Percentiles rank a stretch among this genome's conserved stretches.
phyloP scores from a whole-genome alignment of 2,329 filamentous ascomycete species.

The Hypoxylon sp. region DNA sequence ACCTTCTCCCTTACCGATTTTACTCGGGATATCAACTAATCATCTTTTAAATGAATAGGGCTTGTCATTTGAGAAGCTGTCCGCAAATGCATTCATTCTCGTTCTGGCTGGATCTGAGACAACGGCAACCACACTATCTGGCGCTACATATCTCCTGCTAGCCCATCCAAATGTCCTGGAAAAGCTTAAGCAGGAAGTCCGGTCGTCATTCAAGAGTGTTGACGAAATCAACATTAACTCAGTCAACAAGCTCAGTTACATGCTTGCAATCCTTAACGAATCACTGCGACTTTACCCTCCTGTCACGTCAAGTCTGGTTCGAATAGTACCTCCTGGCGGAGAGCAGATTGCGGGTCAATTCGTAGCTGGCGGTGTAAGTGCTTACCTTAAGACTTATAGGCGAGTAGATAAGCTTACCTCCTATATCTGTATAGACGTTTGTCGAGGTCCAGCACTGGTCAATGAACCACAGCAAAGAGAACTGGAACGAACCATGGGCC shows the following conservation, averaged over 20 bases:
- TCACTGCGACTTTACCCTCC: constrained; percentile 60
- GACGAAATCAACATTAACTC: constrained; percentile 58
- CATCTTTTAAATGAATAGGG: constrained; percentile 38
- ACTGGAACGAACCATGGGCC: constrained; percentile 58
- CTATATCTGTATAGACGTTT: constrained; percentile 49
- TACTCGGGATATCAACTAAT: background rate
- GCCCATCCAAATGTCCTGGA: constrained; percentile 52
- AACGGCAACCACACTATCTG: constrained; percentile 52
- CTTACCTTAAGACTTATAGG: background rate
- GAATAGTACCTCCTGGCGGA: constrained; percentile 46
- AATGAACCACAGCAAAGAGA: constrained; percentile 55
- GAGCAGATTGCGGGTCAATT: constrained; percentile 48
- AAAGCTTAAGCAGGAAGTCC: constrained; percentile 59
- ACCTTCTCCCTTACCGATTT: no score
- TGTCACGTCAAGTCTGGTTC: constrained; percentile 47
- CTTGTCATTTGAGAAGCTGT: constrained; percentile 49
- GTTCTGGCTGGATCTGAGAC: constrained; percentile 53
- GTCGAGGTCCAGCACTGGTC: constrained; percentile 59
- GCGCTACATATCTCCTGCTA: constrained; percentile 52
- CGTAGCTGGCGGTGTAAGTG: constrained; percentile 51
- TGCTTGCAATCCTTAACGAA: constrained; percentile 62
- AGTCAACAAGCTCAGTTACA: constrained; percentile 57
- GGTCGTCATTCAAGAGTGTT: constrained; percentile 55
- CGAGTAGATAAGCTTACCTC: constrained; percentile 25
- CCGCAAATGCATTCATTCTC: constrained; percentile 50